Conservation (phyloP, 768 basidiomycete species). For the Nevesoporus exiguus region DNA sequence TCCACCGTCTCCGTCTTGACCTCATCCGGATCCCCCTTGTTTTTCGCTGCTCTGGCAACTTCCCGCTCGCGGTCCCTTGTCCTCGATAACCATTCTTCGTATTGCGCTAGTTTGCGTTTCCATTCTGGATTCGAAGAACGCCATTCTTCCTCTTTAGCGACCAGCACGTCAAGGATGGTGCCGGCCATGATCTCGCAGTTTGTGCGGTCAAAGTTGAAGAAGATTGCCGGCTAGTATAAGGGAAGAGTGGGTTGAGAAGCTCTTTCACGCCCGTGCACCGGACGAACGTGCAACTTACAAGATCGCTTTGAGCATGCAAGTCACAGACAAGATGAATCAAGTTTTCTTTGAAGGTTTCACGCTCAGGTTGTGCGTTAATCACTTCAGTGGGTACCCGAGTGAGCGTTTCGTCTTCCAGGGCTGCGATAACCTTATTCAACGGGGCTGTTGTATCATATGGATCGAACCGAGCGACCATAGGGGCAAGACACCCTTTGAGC, state of each 20-base stretch:
- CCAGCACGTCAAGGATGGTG: constrained; percentile 35
- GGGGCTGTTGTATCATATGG: constrained; percentile 32
- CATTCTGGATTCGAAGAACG: constrained; percentile 43
- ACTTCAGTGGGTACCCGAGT: constrained; percentile 14
- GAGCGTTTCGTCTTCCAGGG: constrained; percentile 40
- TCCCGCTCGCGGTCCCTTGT: constrained; percentile 48
- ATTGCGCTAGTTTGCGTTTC: constrained; percentile 48
- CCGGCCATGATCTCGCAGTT: constrained; percentile 54
- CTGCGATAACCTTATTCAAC: constrained; percentile 37
- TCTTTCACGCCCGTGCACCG: not conserved
- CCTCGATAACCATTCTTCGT: constrained; percentile 46
- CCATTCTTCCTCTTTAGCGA: constrained; percentile 49
- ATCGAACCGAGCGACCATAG: constrained; percentile 38
- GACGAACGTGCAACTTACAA: constrained; percentile 39
- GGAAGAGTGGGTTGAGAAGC: not conserved
- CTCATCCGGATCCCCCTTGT: constrained; percentile 33
- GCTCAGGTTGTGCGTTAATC: constrained; percentile 35
- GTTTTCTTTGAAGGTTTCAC: constrained; percentile 36
- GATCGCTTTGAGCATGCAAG: constrained; percentile 48
- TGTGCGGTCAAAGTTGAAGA: constrained; percentile 64
- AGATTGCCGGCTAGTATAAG: constrained; percentile 51
- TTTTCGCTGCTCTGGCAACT: constrained; percentile 40
- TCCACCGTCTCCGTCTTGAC: constrained; percentile 18
- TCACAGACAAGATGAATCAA: constrained; percentile 55
- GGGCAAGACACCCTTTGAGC: constrained; percentile 44